Evolutionary conservation across 345 rosid species (phyloP).

Genomic region (Bruguiera sexangula): DNA sequence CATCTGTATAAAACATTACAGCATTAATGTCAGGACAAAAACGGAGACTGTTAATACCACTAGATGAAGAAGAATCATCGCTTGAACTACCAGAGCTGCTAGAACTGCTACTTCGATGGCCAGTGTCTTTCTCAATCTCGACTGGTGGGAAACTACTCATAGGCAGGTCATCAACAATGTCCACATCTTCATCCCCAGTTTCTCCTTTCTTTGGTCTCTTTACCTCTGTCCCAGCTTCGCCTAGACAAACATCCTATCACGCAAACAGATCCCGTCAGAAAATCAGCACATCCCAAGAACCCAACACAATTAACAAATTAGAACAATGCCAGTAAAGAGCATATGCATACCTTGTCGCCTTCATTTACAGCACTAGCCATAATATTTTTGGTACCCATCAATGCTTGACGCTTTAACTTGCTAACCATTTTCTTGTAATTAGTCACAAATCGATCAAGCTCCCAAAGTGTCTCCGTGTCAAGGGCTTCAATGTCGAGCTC

Average conservation of each 20-base stretch:
- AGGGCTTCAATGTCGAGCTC: constrained; percentile 77
- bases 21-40: neutral
- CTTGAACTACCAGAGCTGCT: constrained; percentile 51
- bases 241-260: constrained; percentile 28
- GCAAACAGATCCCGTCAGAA: neutral
- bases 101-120: constrained; percentile 42
- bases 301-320: neutral
- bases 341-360: constrained; percentile 30
- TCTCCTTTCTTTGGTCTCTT: constrained; percentile 74
- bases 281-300: neutral
- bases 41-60: constrained; percentile 36
- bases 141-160: constrained; percentile 72
- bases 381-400: constrained; percentile 34
- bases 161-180: constrained; percentile 88
- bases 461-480: constrained; percentile 77
- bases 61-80: constrained; percentile 64
- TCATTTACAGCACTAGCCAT: constrained; percentile 20
- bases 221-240: constrained; percentile 35
- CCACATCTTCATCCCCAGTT: constrained; percentile 78
- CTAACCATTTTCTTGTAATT: constrained; percentile 76
- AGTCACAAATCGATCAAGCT: constrained; percentile 77
- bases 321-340: neutral
- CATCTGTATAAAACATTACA: neutral
- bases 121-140: constrained; percentile 75
- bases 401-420: constrained; percentile 68